Evolutionary conservation across 352 stramenopile genomes (phyloP), one percentile per base, ranked within the genome.

Genomic region (Sclerospora graminicola): DNA sequence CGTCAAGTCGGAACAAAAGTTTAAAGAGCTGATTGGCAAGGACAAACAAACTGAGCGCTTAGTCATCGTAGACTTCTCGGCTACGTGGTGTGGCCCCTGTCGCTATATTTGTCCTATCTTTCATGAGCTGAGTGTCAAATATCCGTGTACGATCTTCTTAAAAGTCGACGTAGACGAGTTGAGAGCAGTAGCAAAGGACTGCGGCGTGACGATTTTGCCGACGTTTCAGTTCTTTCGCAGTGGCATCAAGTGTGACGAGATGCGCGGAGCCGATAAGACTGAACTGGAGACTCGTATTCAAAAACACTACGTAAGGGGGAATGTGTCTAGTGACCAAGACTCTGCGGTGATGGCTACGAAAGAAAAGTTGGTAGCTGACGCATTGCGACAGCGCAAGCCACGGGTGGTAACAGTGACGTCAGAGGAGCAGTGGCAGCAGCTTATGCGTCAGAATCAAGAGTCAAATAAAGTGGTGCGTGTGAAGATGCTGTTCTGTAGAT

Each of bases 201-300:
- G 75, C 54, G 84, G 78, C 18, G 85, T 98, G 54, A 71, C 56
- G 9, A 80, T 86, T 27, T 97, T 98, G 89, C 92, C 92, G 7
- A 97, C 92, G n/a, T 98, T 98, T 63, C 84, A 97, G 47, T 89
- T 97, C 54, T 98, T 84, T 60, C 91, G 94, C 55, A 78, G 78
- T 40, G 85, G 84, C 34, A 66, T 57, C 21, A 95, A 90, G 61
- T 82, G 89, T 21, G 82, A 95, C 43, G 84, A 97, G 57, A 53
- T 96, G 36, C 67, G 70, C 6, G 90, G 90, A 6, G 90, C 90
- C 6, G 74, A 95, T 53, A 72, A 67, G 34, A 69, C 57, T 16
- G 56, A 29, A 2, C 56, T 92, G 7, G 73, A 89, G 47, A 34
- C 48, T 20, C 56, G 55, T 11, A 69, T 92, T 19, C 66, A 83